Percentiles rank a stretch among this genome's conserved stretches.
These are phyloP conservation scores for Globisporangium orthogonon DNA, from an alignment of 352 stramenopile genomes.

Conservation along the genomic window DNA sequence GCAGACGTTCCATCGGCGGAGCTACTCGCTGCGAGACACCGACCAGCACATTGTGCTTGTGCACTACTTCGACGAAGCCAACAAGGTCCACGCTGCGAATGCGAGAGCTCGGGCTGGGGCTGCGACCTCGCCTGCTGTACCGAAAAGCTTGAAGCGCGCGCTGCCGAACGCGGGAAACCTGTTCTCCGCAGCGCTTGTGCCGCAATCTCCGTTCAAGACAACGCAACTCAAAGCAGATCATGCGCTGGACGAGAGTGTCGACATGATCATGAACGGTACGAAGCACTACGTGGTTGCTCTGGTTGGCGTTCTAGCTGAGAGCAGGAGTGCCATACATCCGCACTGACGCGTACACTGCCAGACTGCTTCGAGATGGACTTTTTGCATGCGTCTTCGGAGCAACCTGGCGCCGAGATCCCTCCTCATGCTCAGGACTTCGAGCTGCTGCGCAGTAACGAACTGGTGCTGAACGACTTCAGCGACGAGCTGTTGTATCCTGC, in stretches of 20 bases:
- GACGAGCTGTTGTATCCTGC: slow-evolving; percentile 27
- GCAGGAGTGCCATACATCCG: no score
- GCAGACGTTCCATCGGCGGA: slow-evolving; percentile 81
- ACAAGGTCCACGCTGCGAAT: slow-evolving; percentile 25
- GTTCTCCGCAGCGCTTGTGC: neutral
- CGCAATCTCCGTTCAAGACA: slow-evolving; percentile 9
- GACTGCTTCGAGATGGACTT: slow-evolving; percentile 55
- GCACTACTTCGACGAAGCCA: slow-evolving; percentile 80
- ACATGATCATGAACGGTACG: slow-evolving; percentile 53
- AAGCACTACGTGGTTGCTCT: neutral
- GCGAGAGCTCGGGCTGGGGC: neutral
- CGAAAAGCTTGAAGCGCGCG: slow-evolving; percentile 32
- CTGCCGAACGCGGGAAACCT: slow-evolving; percentile 11
- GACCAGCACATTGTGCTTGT: slow-evolving; percentile 73
- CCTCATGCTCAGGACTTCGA: slow-evolving; percentile 5
- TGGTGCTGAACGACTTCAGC: slow-evolving; percentile 15
- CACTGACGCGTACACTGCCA: slow-evolving; percentile 6
- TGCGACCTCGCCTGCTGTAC: neutral
- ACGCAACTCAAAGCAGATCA: neutral
- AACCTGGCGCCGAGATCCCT: neutral
- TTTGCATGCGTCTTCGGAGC: slow-evolving; percentile 12
- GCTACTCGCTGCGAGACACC: slow-evolving; percentile 67
- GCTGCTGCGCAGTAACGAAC: slow-evolving; percentile 6
- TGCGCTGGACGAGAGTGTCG: slow-evolving; percentile 25
- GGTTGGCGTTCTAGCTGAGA: no score